Percentiles rank a stretch among this genome's conserved stretches.
Evolutionary conservation across 441 rosid species (phyloP).

Genomic region (Flueggea neowawraea): DNA sequence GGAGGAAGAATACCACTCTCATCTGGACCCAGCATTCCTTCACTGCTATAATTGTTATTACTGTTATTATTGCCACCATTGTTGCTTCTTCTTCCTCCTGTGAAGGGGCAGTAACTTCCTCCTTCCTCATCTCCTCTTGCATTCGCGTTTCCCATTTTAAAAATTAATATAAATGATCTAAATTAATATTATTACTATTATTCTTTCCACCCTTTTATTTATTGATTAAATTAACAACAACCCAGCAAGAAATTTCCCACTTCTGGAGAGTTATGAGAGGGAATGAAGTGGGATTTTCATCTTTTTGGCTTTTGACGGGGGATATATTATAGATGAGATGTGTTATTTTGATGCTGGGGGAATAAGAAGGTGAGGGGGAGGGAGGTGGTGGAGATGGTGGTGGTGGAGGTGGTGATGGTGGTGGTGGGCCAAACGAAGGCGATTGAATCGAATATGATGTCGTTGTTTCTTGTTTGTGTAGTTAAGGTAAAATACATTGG

Average conservation of each 20-base stretch:
- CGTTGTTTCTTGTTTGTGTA: too few relatives aligned
- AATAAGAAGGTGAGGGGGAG: too few relatives aligned
- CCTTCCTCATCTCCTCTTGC: slow-evolving; percentile 82
- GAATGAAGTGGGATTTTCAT: not conserved
- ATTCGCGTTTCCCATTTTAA: slow-evolving; percentile 89
- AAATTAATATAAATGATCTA: not conserved
- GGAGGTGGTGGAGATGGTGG: not conserved
- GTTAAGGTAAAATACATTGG: not conserved
- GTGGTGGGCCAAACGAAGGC: not conserved
- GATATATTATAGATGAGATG: not conserved
- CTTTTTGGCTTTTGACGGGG: not conserved
- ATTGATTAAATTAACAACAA: not conserved
- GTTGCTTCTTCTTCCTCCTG: slow-evolving; percentile 10
- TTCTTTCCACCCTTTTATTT: too few relatives aligned
- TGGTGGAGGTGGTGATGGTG: not conserved
- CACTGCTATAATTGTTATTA: not conserved
- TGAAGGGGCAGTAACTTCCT: slow-evolving; percentile 45
- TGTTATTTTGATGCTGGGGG: too few relatives aligned
- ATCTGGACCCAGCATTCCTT: slow-evolving; percentile 39
- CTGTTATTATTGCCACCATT: too few relatives aligned
- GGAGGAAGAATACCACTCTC: slow-evolving; percentile 17
- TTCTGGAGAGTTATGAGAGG: not conserved
- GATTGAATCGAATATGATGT: not conserved
- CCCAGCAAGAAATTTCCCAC: not conserved
- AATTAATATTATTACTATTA: not conserved